phyloP scores from a whole-genome alignment of 345 rosid genomes.

The Salix brachista region DNA sequence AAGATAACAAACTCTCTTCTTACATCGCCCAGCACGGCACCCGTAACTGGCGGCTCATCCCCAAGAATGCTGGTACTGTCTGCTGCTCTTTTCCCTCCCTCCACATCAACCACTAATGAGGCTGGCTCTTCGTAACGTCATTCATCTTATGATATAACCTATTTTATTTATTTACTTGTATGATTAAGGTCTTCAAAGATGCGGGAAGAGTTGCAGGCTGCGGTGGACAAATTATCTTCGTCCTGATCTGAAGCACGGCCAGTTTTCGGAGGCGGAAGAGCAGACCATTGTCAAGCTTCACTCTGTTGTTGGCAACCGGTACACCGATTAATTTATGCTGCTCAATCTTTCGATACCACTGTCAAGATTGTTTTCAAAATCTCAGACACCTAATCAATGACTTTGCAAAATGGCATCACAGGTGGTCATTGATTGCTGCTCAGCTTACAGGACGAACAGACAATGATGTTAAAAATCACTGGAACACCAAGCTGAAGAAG shows the following conservation, averaged over 20 bases:
- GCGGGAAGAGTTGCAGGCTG: constrained; percentile 89
- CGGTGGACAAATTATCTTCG: constrained; percentile 90
- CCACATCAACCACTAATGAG: not conserved
- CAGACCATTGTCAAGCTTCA: constrained; percentile 81
- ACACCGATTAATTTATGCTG: not conserved
- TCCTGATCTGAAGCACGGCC: constrained; percentile 84
- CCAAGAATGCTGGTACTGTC: constrained; percentile 72
- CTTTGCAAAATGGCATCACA: constrained; percentile 20
- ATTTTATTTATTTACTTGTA: not conserved
- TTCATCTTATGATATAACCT: not conserved
- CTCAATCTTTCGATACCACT: not conserved
- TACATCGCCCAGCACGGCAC: constrained; percentile 91
- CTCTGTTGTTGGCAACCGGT: constrained; percentile 91
- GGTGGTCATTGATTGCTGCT: constrained; percentile 94
- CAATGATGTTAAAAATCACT: constrained; percentile 85
- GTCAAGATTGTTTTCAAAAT: too few relatives aligned
- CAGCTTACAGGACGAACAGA: constrained; percentile 88
- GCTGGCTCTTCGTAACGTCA: not conserved
- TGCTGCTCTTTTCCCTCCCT: not conserved
- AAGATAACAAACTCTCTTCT: constrained; percentile 91
- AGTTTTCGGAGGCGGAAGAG: constrained; percentile 69
- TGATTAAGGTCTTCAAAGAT: constrained; percentile 68
- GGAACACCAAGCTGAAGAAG: constrained; percentile 96
- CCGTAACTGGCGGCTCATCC: constrained; percentile 93
- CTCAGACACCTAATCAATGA: not conserved